A percentile compares a stretch with the other conserved stretches of the same genome.
Conservation (phyloP, 345 rosid species). For the Aquilaria sinensis region DNA sequence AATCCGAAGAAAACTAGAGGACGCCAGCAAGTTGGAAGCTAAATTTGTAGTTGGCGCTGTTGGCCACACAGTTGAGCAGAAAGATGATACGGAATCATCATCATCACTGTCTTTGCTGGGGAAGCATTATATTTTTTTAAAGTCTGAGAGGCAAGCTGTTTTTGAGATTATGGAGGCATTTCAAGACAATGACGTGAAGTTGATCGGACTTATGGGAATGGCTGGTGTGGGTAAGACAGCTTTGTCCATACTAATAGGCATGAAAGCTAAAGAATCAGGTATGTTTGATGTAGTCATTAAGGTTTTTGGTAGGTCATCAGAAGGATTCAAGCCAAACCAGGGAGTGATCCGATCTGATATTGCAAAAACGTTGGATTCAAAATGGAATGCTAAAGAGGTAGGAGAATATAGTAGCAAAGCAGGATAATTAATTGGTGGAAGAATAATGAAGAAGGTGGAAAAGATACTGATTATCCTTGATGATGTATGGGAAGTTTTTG, state of each 20-base stretch:
- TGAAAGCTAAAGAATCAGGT: background rate
- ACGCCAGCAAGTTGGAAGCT: too few species aligned
- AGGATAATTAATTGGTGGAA: background rate
- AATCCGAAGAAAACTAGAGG: too few species aligned
- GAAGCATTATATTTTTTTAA: too few species aligned
- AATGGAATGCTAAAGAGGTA: background rate
- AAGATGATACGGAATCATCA: too few species aligned
- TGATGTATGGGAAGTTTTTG: background rate
- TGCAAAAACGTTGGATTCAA: too few species aligned
- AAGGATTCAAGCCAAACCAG: too few species aligned
- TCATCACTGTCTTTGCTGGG: too few species aligned
- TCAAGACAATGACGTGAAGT: background rate
- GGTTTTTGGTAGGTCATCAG: background rate
- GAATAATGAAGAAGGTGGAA: background rate
- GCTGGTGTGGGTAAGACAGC: background rate
- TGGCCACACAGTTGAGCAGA: too few species aligned
- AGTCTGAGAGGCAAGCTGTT: too few species aligned
- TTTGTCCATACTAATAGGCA: background rate
- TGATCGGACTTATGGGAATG: background rate
- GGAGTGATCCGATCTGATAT: too few species aligned
- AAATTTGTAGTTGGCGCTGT: too few species aligned
- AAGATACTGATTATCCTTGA: slow-evolving; percentile 1
- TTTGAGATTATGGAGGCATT: background rate
- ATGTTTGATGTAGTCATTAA: background rate
- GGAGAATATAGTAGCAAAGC: background rate